Evolutionary conservation across 2,329 filamentous ascomycete genomes (phyloP).

Genomic region (Aureobasidium sp.): DNA sequence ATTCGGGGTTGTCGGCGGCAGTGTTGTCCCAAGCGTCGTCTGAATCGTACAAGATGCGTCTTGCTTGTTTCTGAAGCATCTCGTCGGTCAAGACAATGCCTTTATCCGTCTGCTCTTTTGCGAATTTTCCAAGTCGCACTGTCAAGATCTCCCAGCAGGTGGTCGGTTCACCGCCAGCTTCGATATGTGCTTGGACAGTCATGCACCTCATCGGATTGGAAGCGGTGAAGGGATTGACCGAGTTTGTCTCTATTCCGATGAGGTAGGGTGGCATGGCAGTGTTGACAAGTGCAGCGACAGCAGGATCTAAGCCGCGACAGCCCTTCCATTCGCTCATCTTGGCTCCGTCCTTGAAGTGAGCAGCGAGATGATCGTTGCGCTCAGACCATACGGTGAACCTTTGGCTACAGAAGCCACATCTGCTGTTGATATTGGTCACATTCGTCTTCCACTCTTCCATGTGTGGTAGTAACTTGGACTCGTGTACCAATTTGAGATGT

Average conservation of each 20-base stretch:
- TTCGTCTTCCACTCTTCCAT: constrained; percentile 61
- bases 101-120: constrained; percentile 33
- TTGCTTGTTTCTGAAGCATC: constrained; percentile 42
- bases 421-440: constrained; percentile 46
- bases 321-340: constrained; percentile 51
- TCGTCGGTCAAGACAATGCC: constrained; percentile 41
- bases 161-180: not conserved
- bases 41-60: constrained; percentile 42
- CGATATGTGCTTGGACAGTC: not conserved
- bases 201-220: constrained; percentile 24
- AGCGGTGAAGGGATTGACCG: constrained; percentile 43
- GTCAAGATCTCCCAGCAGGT: constrained; percentile 45
- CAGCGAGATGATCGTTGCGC: constrained; percentile 47
- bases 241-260: constrained; percentile 42
- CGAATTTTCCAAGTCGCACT: constrained; percentile 39
- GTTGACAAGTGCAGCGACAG: constrained; percentile 42
- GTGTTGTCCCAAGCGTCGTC: constrained; percentile 45
- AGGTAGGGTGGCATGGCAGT: constrained; percentile 48
- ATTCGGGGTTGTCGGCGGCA: constrained; percentile 37
- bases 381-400: constrained; percentile 46
- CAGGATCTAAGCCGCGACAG: constrained; percentile 46
- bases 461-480: constrained; percentile 52
- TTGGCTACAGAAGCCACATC: constrained; percentile 48
- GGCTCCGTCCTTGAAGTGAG: constrained; percentile 48
- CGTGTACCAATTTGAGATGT: constrained; percentile 54